Conservation (phyloP, 805 yeast genomes). For the Ogataea saltuana region DNA sequence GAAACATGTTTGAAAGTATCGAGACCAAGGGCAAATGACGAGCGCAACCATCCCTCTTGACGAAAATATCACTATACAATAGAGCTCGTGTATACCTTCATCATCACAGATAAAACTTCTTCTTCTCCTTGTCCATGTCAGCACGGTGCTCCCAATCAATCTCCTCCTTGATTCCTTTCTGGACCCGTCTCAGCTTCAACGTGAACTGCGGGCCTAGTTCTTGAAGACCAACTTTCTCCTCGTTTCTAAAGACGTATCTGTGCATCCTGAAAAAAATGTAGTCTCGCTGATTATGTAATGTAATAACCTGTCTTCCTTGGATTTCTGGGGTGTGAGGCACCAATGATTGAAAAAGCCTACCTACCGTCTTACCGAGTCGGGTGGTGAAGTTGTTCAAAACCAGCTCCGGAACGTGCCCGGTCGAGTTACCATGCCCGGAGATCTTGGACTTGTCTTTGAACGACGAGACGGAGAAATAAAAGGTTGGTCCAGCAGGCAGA, state of each 20-base stretch:
- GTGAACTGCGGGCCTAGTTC: conserved; percentile 98
- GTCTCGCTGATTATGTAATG: conserved; percentile 95
- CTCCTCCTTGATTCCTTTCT: conserved; percentile 89
- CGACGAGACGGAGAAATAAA: conserved; percentile 83
- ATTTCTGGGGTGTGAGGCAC: conserved; percentile 94
- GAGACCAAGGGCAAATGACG: conserved; percentile 23
- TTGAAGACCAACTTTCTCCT: conserved; percentile 90
- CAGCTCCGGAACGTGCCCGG: conserved; percentile 89
- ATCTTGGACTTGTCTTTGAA: conserved; percentile 73
- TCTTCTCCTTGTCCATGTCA: conserved; percentile 95
- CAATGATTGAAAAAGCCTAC: conserved; percentile 84
- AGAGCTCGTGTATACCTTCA: neutral
- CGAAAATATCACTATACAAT: neutral
- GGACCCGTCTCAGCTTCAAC: conserved; percentile 80
- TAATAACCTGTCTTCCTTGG: conserved; percentile 93
- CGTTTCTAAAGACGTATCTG: conserved; percentile 84
- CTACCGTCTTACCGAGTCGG: conserved; percentile 89
- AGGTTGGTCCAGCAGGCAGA: conserved; percentile 93
- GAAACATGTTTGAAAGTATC: conserved; percentile 35
- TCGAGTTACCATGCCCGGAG: conserved; percentile 86
- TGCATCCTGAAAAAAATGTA: conserved; percentile 94
- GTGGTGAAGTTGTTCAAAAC: conserved; percentile 91
- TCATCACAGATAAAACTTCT: conserved; percentile 74
- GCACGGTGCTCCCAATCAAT: conserved; percentile 96
- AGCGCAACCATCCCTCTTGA: conserved; percentile 1